These are phyloP conservation scores for Sphenostylis stenocarpa DNA, from an alignment of 306 rosid genomes.

Conservation along the genomic window DNA sequence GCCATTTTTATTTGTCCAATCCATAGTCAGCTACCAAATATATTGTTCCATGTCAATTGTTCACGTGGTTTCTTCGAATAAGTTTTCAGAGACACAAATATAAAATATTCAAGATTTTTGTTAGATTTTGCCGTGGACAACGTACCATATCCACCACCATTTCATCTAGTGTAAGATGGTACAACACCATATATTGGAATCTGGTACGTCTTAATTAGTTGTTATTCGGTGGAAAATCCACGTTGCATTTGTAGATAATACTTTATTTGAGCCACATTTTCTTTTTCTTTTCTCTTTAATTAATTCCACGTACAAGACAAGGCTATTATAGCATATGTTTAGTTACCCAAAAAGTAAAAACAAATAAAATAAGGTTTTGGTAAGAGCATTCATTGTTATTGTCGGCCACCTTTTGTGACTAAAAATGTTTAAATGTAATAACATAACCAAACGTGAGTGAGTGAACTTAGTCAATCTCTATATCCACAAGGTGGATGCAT, in stretches of 20 bases:
- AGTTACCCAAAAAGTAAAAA: background rate
- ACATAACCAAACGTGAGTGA: background rate
- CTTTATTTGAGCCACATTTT: conserved; percentile 23
- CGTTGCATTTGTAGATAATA: conserved; percentile 26
- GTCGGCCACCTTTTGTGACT: conserved; percentile 40
- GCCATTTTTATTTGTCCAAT: conserved; percentile 30
- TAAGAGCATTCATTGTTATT: conserved; percentile 45
- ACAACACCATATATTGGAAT: conserved; percentile 6
- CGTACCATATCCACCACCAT: conserved; percentile 20
- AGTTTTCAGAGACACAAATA: background rate
- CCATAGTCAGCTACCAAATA: background rate
- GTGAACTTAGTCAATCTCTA: background rate
- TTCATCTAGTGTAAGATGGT: conserved; percentile 13
- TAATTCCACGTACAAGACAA: background rate
- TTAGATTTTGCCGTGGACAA: conserved; percentile 25
- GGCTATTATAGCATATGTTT: conserved; percentile 28
- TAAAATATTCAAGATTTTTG: conserved; percentile 21
- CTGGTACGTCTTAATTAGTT: conserved; percentile 13
- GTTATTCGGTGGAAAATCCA: conserved; percentile 33
- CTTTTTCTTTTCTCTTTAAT: background rate
- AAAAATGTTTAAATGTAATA: background rate
- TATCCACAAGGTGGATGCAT: background rate
- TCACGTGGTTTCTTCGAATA: background rate
- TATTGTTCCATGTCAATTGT: background rate
- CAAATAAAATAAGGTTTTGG: background rate